Evolutionary conservation across 768 basidiomycete species (phyloP).

Genomic region (Tulasnella sp.): DNA sequence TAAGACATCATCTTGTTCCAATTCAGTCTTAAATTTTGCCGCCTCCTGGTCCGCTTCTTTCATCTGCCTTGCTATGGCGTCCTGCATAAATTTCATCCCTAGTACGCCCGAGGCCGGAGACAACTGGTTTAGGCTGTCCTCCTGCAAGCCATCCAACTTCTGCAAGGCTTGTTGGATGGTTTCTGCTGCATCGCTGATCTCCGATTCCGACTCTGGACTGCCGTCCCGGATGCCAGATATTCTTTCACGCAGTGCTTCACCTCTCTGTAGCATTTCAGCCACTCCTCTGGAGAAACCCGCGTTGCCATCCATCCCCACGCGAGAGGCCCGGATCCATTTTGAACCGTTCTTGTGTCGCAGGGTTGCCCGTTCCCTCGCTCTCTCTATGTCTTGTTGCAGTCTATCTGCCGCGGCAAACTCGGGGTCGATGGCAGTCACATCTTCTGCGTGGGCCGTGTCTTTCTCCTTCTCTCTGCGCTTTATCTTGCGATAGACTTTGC

Average conservation of each 20-base stretch:
- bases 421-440: slow-evolving; percentile 45
- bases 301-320: slow-evolving; percentile 59
- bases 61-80: slow-evolving; percentile 70
- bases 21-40: slow-evolving; percentile 69
- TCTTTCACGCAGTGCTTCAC: slow-evolving; percentile 71
- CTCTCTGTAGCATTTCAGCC: slow-evolving; percentile 77
- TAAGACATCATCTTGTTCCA: slow-evolving; percentile 45
- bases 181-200: slow-evolving; percentile 40
- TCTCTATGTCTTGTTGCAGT: slow-evolving; percentile 68
- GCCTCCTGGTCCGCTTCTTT: slow-evolving; percentile 56
- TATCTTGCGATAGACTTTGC: slow-evolving; percentile 83
- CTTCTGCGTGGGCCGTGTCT: slow-evolving; percentile 43
- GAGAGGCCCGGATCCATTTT: slow-evolving; percentile 81
- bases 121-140: background rate
- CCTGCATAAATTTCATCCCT: slow-evolving; percentile 98
- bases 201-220: slow-evolving; percentile 44
- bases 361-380: slow-evolving; percentile 87
- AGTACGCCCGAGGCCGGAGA: slow-evolving; percentile 53
- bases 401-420: slow-evolving; percentile 52
- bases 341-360: slow-evolving; percentile 82
- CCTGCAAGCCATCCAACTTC: background rate
- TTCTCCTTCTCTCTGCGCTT: slow-evolving; percentile 73
- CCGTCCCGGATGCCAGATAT: slow-evolving; percentile 58
- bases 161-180: slow-evolving; percentile 47
- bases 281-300: slow-evolving; percentile 62